Conservation (phyloP, 2,329 filamentous ascomycete species). For the Colletotrichum ledebouriae region DNA sequence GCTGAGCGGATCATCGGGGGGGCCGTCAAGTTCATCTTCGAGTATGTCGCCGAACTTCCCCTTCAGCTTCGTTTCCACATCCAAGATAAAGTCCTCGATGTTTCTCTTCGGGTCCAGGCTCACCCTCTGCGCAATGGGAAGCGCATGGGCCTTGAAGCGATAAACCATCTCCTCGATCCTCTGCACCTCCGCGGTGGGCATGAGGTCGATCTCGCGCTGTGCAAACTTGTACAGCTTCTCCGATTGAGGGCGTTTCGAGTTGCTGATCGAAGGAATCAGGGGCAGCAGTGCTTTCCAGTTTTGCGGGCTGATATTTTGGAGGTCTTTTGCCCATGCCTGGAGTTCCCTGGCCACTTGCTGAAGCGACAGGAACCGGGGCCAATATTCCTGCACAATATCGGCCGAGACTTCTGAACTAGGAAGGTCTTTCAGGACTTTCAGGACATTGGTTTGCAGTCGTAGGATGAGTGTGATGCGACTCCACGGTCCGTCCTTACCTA, state of each 20-base stretch:
- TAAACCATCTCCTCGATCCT: neutral
- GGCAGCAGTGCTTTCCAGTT: conserved; percentile 9
- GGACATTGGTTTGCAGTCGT: too few relatives aligned
- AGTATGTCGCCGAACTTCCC: neutral
- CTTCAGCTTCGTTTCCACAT: neutral
- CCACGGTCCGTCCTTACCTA: neutral
- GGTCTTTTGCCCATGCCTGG: too few relatives aligned
- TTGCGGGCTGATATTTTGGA: neutral
- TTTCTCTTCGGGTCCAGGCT: neutral
- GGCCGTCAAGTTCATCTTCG: neutral
- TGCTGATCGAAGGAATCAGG: conserved; percentile 18
- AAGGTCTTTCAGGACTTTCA: neutral
- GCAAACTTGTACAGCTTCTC: conserved; percentile 25
- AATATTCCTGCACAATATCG: neutral
- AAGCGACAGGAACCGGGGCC: neutral
- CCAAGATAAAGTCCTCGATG: neutral
- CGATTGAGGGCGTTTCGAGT: conserved; percentile 15
- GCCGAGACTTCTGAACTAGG: neutral
- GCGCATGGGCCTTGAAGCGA: neutral
- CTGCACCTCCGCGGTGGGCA: conserved; percentile 4
- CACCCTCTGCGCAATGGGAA: rapidly evolving
- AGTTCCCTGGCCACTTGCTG: neutral
- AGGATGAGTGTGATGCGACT: too few relatives aligned
- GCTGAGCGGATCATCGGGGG: neutral
- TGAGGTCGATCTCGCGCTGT: conserved; percentile 27